Base-by-base conservation (phyloP, 192 early-diverging fungal genomes). In the Coemansia erecta region DNA sequence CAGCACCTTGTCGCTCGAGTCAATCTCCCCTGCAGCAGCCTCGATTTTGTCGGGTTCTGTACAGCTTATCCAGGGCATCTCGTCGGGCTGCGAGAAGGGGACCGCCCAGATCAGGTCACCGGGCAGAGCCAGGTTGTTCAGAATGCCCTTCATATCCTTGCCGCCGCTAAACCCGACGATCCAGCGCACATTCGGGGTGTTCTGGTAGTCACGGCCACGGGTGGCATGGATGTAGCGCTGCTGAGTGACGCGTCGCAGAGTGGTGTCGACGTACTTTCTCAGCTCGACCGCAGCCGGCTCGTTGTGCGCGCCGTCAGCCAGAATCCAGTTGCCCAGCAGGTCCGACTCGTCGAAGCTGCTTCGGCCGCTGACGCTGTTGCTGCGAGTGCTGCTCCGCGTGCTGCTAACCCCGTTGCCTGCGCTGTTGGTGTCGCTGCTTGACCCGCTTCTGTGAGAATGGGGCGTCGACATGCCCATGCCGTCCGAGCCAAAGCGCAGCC, bases 281-380 rank as follows among this genome's bases (percentile, higher is more conserved):
- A 98, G 71, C 21, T 73, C 85, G n/a, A 56, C 49, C 0, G 88
- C 87, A 0, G 90, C 93, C 8, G 83, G 83, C 41, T 80, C 77
- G 70, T 98, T 98, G 68, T 98, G 95, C 4, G 94, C 93, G 12
- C 95, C 95, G 63, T 98, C 95, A 0, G 92, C 81, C 8, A 95
- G 75, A n/a, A 98, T 56, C 64, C 66, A 61, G 11, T 59, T 67
- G 26, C 68, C 60, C 1, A 84, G 63, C 37, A 49, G 28, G 14
- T 63, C 64, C 28, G 28, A 14, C 17, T 28, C 51, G 14, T 70
- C 60, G 6, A 48, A 28, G 40, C 49, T 45, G 49, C 50, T 14
- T 17, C 28, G 13, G 12, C 47, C 51, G 33, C 45, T 58, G 47
- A 53, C 39, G 33, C 70, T 56, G 40, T 56, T 63, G 17, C 42